phyloP scores from a whole-genome alignment of 2,329 filamentous ascomycete species.

The Aspergillus thermomutatus region DNA sequence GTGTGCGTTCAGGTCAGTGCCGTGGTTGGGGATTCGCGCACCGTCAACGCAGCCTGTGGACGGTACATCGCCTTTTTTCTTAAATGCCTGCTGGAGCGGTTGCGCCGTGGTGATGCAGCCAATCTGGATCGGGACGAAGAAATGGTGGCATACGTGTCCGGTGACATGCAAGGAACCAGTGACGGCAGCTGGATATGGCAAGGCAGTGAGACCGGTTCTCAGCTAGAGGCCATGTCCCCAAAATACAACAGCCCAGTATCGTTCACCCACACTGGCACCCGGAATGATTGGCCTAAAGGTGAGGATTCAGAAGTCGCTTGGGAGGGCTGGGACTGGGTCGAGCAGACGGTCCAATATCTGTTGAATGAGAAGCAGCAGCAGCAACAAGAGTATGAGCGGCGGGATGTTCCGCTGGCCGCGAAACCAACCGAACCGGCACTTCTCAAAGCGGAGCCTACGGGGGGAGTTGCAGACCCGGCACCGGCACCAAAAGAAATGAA shows the following conservation, averaged over 20 bases:
- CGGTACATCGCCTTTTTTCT: slow-evolving; percentile 80
- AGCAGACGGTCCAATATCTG: slow-evolving; percentile 59
- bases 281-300: slow-evolving; percentile 37
- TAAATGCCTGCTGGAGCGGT: slow-evolving; percentile 58
- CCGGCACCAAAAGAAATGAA: slow-evolving; percentile 24
- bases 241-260: slow-evolving; percentile 13
- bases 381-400: slow-evolving; percentile 14
- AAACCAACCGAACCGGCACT: slow-evolving; percentile 16
- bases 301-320: slow-evolving; percentile 63
- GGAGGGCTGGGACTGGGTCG: slow-evolving; percentile 76
- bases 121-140: slow-evolving; percentile 72
- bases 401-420: slow-evolving; percentile 36
- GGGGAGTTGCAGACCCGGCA: slow-evolving; percentile 18
- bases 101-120: slow-evolving; percentile 41
- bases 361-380: slow-evolving; percentile 44
- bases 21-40: slow-evolving; percentile 66
- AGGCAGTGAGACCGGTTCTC: slow-evolving; percentile 52
- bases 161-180: slow-evolving; percentile 76
- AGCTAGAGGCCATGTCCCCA: slow-evolving; percentile 26
- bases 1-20: slow-evolving; percentile 69
- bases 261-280: slow-evolving; percentile 10
- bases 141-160: slow-evolving; percentile 78
- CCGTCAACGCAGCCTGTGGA: slow-evolving; percentile 74
- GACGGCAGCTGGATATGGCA: slow-evolving; percentile 83
- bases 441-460: slow-evolving; percentile 21